These are phyloP conservation scores for Westerdykella ornata DNA, from an alignment of 2,329 filamentous ascomycete species.

Conservation along the genomic window DNA sequence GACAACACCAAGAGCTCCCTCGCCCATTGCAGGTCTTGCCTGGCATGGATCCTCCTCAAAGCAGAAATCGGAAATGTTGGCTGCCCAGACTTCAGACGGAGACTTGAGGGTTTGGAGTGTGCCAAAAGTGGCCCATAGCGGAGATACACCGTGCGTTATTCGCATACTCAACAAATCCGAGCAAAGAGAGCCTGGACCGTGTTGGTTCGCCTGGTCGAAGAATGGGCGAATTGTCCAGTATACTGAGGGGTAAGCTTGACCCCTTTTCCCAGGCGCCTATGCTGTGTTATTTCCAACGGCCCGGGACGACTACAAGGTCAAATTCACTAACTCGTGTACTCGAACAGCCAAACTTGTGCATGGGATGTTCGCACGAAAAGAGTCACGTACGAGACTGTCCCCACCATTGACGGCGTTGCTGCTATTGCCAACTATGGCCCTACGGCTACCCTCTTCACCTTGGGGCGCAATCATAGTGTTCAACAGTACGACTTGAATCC, in stretches of 20 bases:
- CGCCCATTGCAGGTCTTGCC: slow-evolving; percentile 75
- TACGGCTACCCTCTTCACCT: slow-evolving; percentile 83
- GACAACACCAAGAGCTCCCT: slow-evolving; percentile 74
- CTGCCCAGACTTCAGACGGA: slow-evolving; percentile 83
- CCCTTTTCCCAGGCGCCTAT: slow-evolving; percentile 5
- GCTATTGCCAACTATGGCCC: slow-evolving; percentile 85
- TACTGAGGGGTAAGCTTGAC: slow-evolving; percentile 68
- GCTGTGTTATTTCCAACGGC: neutral
- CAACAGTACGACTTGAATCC: slow-evolving; percentile 95
- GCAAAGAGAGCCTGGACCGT: slow-evolving; percentile 64
- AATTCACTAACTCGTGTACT: neutral
- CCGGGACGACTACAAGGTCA: too few relatives aligned
- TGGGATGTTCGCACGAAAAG: slow-evolving; percentile 99
- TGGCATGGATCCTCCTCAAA: slow-evolving; percentile 97
- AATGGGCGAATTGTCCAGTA: slow-evolving; percentile 93
- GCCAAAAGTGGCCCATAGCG: slow-evolving; percentile 64
- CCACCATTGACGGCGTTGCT: slow-evolving; percentile 72
- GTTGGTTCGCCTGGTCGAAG: slow-evolving; percentile 98
- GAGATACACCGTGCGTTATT: slow-evolving; percentile 78
- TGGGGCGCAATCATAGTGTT: slow-evolving; percentile 79
- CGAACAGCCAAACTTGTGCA: slow-evolving; percentile 67
- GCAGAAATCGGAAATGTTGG: slow-evolving; percentile 97
- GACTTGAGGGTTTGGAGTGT: slow-evolving; percentile 96
- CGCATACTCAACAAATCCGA: slow-evolving; percentile 77
- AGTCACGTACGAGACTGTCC: slow-evolving; percentile 82